A percentile compares a stretch with the other conserved stretches of the same genome.
phyloP scores from a whole-genome alignment of 148 eudicot genomes.

The Rhododendron ferrugineum region DNA sequence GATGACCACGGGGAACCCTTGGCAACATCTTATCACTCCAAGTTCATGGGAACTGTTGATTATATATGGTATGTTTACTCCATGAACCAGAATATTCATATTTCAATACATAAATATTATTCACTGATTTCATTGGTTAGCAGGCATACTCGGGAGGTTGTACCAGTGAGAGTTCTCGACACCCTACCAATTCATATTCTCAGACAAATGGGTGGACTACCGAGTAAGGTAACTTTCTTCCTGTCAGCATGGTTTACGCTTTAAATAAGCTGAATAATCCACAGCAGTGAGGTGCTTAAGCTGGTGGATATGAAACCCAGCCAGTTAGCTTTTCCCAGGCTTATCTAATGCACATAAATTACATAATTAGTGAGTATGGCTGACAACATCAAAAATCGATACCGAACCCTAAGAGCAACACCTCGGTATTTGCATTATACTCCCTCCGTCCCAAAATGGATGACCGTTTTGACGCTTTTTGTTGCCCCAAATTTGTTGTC shows the following conservation, averaged over 20 bases:
- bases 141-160: constrained; percentile 58
- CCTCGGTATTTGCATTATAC: neutral
- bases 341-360: neutral
- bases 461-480: too few relatives aligned
- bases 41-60: constrained; percentile 67
- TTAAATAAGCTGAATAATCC: neutral
- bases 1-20: constrained; percentile 56
- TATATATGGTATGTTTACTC: constrained; percentile 52
- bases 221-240: constrained; percentile 43
- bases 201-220: constrained; percentile 54
- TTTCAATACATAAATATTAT: constrained; percentile 1
- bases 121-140: constrained; percentile 5
- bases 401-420: neutral
- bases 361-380: neutral
- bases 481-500: too few relatives aligned
- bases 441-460: too few relatives aligned
- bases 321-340: neutral
- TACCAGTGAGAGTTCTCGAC: constrained; percentile 73
- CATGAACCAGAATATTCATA: neutral
- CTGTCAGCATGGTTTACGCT: neutral
- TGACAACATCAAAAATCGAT: too few relatives aligned
- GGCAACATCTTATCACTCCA: constrained; percentile 63
- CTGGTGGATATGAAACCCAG: neutral
- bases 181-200: constrained; percentile 42
- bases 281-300: neutral